A percentile compares a stretch with the other conserved stretches of the same genome.
These are phyloP conservation scores for Lactarius vividus DNA, from an alignment of 768 basidiomycete species.

Conservation along the genomic window DNA sequence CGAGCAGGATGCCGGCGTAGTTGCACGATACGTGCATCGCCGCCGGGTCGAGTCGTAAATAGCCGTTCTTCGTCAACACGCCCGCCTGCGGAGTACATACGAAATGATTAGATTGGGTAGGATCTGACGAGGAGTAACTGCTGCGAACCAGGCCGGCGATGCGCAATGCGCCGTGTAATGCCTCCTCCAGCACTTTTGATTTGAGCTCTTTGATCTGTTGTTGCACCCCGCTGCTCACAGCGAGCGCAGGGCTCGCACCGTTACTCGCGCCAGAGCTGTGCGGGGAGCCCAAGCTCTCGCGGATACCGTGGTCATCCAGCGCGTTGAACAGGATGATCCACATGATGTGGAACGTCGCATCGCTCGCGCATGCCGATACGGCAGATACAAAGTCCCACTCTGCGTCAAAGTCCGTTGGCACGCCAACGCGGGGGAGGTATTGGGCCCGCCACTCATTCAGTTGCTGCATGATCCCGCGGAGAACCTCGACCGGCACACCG, in stretches of 20 bases:
- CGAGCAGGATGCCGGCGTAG: slow-evolving; percentile 79
- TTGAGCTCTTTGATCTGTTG: slow-evolving; percentile 59
- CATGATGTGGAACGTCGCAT: slow-evolving; percentile 89
- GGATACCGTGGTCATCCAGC: slow-evolving; percentile 80
- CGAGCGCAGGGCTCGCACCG: slow-evolving; percentile 29
- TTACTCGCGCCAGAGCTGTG: slow-evolving; percentile 37
- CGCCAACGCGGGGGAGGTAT: slow-evolving; percentile 76
- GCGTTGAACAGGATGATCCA: slow-evolving; percentile 85
- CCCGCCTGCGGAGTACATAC: slow-evolving; percentile 49
- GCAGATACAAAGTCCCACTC: slow-evolving; percentile 89
- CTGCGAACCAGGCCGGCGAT: slow-evolving; percentile 79
- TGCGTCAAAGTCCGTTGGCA: slow-evolving; percentile 78
- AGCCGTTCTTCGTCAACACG: slow-evolving; percentile 83
- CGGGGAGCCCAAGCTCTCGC: slow-evolving; percentile 57
- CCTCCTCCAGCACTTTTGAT: slow-evolving; percentile 74
- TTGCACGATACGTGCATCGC: slow-evolving; percentile 87
- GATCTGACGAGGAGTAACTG: neutral
- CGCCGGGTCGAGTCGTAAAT: slow-evolving; percentile 84
- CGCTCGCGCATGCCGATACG: slow-evolving; percentile 74
- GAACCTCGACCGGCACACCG: slow-evolving; percentile 69
- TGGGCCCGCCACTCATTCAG: slow-evolving; percentile 73
- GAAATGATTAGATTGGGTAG: neutral
- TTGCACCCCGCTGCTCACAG: slow-evolving; percentile 37
- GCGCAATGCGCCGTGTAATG: slow-evolving; percentile 78
- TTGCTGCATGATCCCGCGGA: slow-evolving; percentile 53